Base-by-base conservation (phyloP, 768 basidiomycete genomes). In the Leccinum variicolor region DNA sequence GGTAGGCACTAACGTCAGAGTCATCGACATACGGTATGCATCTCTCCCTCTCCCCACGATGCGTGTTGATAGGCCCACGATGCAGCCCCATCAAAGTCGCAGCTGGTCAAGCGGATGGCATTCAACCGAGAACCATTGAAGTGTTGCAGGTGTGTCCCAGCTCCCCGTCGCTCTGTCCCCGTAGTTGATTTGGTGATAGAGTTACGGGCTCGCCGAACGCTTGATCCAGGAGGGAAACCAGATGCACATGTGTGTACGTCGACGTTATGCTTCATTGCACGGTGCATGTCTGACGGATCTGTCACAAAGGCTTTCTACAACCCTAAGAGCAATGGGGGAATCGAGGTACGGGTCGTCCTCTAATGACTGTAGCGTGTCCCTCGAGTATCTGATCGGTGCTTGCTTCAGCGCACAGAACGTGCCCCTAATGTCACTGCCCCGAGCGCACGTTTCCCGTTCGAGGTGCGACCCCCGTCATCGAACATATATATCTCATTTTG, bases 1-100 rank as follows among this genome's bases (percentile, higher is more conserved):
- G 23, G 75, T 72, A 4, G 66, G 68, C 10, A 70, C 78, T 25
- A 72, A 70, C 33, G 71, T 80, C 25, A 66, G 69, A 34, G 68
- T 79, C n/a, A 60, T 79, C 13, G 78, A 79, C 58, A 73, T 43
- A 28, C 50, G 25, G 50, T 50, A n/a, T 50, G 50, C 4, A n/a
- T 19, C 39, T n/a, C 19, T 41, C 39, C 17, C 39, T 19, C 39
- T 41, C 29, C 6, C 4, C n/a, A 31, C 10, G n/a, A 19, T 31
- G n/a, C 17, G 6, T 31, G 49, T 29, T 31, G n/a, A 50, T 10
- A 14, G 9, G 19, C 8, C 21, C 31, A 4, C 15, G 11, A 31
- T 6, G 13, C 25, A 51, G 50, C 31, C 31, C 50, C 21, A 1
- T 34, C 31, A 34, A 11, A 21, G 50, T 23, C 33, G 10, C 31